Evolutionary conservation across 192 early-diverging fungal genomes (phyloP), one percentile per base, ranked within the genome.

Genomic region (Rhizophagus clarus): DNA sequence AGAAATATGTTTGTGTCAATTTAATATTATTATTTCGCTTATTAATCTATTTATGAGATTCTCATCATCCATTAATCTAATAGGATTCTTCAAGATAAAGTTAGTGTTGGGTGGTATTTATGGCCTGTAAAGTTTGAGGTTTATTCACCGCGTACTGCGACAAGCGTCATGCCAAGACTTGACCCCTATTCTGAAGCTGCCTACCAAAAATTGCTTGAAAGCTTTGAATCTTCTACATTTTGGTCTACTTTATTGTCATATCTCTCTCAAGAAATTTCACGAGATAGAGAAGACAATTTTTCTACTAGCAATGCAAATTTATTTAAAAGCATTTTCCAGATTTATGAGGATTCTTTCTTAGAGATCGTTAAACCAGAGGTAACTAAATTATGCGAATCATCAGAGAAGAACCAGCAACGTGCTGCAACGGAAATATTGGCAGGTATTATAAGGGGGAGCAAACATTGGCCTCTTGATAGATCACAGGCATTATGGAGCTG

Each of bases 361-460:
- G 89, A 88, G 7, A 72, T 74, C 7, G 86, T 92, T 22, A 85
- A 90, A 78, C 84, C 91, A 2, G 76, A 85, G 24, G 73, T 97
- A n/a, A 85, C 84, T 56, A 80, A 69, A 40, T 82, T 94, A 14
- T 85, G 84, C 51, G 20, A 74, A 15, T 84, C 88, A 9, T 92
- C 93, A 75, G 92, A 94, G 49, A 94, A 92, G 74, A 90, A 90
- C 69, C 82, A 91, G 12, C 97, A 98, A 81, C 87, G 96, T 20
- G 93, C 95, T 1, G 95, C 92, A 0, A 81, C 93, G 7, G 97
- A 98, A 79, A 80, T 97, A 28, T 70, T 95, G 5, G 91, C 87
- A 4, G 97, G 97, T 5, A 45, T 97, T 31, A 82, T 99, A 28
- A 91, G 95, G 28, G 97, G 97, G 6, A 90, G 88, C 72, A 99